Evolutionary conservation across 2,329 filamentous ascomycete species (phyloP), one percentile per base, ranked within the genome.

Genomic region (Penicillium sp.): DNA sequence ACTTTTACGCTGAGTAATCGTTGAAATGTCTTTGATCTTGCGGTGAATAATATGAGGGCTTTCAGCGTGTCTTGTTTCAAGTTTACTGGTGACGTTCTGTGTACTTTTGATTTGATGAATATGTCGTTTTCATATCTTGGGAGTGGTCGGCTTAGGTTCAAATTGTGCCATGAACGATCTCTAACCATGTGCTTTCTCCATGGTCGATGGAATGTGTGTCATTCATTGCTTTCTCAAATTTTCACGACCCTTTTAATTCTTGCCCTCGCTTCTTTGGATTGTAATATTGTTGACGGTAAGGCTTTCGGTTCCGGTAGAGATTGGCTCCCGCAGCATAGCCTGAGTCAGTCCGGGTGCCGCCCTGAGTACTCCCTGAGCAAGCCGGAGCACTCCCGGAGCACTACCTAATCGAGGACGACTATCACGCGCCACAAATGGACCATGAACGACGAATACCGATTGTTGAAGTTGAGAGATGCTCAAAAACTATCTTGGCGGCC

Each of bases 121-220:
- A 8, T 52, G 13, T 24, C 10, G 50, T 10, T 36, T 47, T 21
- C 49, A 23, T 46, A 28, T 31, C 29, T 44, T 45, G 6, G 16
- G 36, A 12, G 49, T 51, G 52, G 55, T 60, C 36, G 48, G 53
- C 49, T 54, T 12, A 48, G 31, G 9, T 39, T 26, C 34, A 63
- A 59, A 62, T 62, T 63, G 54, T 49, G 51, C 31, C 51, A 56
- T 43, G 52, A 56, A 53, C 45, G 47, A 51, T 56, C 52, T 55
- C 43, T 36, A 34, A 36, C 42, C 24, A 49, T 52, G 41, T 51
- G 51, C 41, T 41, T 31, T 48, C 44, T 33, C 45, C 21, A 45
- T 52, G 55, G 42, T 52, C 41, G 42, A 50, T 46, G 45, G 34
- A 29, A 21, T 33, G 49, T 44, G 42, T 42, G 33, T 42, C 31